These are phyloP conservation scores for Talinum fruticosum DNA, from an alignment of 148 eudicot genomes.

Conservation along the genomic window DNA sequence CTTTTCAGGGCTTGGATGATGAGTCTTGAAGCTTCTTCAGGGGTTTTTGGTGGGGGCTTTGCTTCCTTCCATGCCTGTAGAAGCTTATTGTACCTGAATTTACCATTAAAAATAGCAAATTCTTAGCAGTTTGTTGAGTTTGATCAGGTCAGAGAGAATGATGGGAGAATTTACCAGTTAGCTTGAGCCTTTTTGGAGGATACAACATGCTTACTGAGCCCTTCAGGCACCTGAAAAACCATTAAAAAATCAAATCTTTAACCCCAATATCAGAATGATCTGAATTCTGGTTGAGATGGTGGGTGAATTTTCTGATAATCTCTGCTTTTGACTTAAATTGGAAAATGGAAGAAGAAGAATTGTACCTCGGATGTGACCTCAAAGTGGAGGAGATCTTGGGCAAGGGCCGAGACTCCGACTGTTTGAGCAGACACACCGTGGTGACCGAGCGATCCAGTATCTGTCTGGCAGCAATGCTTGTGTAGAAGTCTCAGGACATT, in stretches of 20 bases:
- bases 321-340: neutral
- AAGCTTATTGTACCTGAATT: slow-evolving; percentile 71
- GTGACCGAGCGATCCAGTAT: slow-evolving; percentile 43
- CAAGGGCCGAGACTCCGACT: slow-evolving; percentile 69
- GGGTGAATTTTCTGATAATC: neutral
- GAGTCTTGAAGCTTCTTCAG: slow-evolving; percentile 90
- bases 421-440: slow-evolving; percentile 50
- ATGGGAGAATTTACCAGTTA: slow-evolving; percentile 56
- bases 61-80: slow-evolving; percentile 81
- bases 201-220: slow-evolving; percentile 67
- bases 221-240: slow-evolving; percentile 67
- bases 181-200: slow-evolving; percentile 90
- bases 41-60: slow-evolving; percentile 76
- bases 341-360: neutral
- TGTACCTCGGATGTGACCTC: slow-evolving; percentile 76
- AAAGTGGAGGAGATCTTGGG: slow-evolving; percentile 74
- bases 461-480: slow-evolving; percentile 42
- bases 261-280: neutral
- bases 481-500: slow-evolving; percentile 58
- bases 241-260: neutral
- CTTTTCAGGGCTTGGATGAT: slow-evolving; percentile 60
- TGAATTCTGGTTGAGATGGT: neutral
- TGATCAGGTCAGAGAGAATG: neutral
- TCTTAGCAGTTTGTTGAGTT: neutral
- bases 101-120: neutral